A percentile compares a stretch with the other conserved stretches of the same genome.
These are phyloP conservation scores for Epichloe aotearoae DNA, from an alignment of 2,329 filamentous ascomycete species.

Conservation along the genomic window DNA sequence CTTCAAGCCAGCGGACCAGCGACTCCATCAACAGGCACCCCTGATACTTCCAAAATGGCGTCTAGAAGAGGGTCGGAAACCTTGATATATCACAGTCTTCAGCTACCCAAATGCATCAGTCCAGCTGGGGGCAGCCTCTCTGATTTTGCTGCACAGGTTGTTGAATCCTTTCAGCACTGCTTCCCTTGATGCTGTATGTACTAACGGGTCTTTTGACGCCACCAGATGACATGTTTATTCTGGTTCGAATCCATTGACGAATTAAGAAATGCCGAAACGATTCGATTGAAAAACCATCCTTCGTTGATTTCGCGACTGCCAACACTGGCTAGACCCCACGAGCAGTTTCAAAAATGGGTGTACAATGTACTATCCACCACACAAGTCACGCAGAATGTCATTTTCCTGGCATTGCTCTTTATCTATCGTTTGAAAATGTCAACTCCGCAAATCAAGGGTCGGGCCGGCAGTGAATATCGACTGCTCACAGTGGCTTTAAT, in stretches of 20 bases:
- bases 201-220: neutral
- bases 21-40: conserved; percentile 22
- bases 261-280: conserved; percentile 59
- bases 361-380: conserved; percentile 82
- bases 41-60: conserved; percentile 15
- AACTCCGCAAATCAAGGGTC: conserved; percentile 80
- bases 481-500: conserved; percentile 90
- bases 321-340: conserved; percentile 59
- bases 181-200: neutral
- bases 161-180: conserved; percentile 10
- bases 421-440: conserved; percentile 85
- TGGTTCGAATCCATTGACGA: conserved; percentile 91
- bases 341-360: conserved; percentile 87
- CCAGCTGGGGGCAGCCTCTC: conserved; percentile 61
- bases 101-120: conserved; percentile 65
- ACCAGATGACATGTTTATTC: conserved; percentile 84
- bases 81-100: conserved; percentile 46
- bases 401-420: conserved; percentile 79
- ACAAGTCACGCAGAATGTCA: conserved; percentile 91
- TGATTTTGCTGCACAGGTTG: conserved; percentile 72
- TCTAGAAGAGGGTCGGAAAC: conserved; percentile 27
- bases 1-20: conserved; percentile 23
- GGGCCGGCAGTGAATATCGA: conserved; percentile 84
- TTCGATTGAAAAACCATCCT: conserved; percentile 28
- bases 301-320: conserved; percentile 41